These are phyloP conservation scores for Aspergillus fumigatus DNA, from an alignment of 2,329 filamentous ascomycete genomes.

Conservation along the genomic window DNA sequence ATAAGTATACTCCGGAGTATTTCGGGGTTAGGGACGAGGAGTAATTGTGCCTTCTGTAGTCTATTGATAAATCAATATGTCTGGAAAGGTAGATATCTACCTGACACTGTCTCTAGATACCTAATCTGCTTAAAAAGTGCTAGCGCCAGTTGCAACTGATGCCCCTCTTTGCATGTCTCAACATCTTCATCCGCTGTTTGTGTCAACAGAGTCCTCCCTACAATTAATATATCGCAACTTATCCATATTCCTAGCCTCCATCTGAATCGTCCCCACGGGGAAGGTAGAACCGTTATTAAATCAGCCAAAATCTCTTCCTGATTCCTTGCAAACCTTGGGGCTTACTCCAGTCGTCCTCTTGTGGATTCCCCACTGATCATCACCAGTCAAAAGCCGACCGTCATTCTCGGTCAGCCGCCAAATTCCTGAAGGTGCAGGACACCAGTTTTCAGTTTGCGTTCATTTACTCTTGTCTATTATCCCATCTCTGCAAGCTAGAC, in stretches of 20 bases:
- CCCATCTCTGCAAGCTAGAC: not conserved
- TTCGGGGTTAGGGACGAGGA: too few species aligned
- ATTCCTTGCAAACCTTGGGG: constrained; percentile 5
- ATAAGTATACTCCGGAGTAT: too few species aligned
- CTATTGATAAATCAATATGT: too few species aligned
- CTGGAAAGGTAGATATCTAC: not conserved
- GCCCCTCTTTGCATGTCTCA: not conserved
- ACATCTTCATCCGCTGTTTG: not conserved
- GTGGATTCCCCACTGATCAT: constrained; percentile 8
- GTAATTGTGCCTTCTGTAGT: too few species aligned
- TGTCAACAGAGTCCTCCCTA: not conserved
- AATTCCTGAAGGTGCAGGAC: not conserved
- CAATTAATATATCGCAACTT: not conserved
- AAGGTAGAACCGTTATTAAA: constrained; percentile 4
- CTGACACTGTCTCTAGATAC: not conserved
- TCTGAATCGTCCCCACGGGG: constrained; percentile 10
- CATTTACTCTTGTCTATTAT: not conserved
- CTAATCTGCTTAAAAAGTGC: not conserved
- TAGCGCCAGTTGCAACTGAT: not conserved
- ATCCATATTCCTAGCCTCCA: not conserved
- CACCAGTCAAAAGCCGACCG: constrained; percentile 13
- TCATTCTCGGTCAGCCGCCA: constrained; percentile 1
- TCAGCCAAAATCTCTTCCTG: constrained; percentile 6
- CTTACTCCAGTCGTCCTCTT: constrained; percentile 7
- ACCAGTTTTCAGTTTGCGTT: not conserved